phyloP scores from a whole-genome alignment of 495 filamentous ascomycete species.

The Penicillium crystallinum region DNA sequence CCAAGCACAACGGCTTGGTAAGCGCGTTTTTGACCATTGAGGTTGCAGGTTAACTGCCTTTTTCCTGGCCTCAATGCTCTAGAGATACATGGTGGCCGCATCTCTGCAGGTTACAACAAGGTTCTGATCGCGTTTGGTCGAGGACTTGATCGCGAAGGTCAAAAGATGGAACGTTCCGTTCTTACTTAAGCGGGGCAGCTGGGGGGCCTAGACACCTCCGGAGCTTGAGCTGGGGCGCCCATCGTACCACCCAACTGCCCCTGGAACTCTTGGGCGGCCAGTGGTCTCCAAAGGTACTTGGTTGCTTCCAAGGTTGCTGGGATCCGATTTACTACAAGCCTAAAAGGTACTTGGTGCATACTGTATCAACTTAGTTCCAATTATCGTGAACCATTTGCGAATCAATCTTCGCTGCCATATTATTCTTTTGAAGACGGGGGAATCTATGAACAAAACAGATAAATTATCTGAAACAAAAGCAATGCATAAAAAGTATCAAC shows the following conservation, averaged over 20 bases:
- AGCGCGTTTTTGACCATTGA: slow-evolving; percentile 18
- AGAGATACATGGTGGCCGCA: slow-evolving; percentile 26
- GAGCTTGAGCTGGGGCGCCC: too few relatives aligned
- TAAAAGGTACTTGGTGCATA: too few relatives aligned
- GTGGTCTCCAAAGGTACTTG: not conserved
- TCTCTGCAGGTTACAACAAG: slow-evolving; percentile 17
- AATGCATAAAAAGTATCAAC: slow-evolving; percentile 31
- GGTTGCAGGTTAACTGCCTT: slow-evolving; percentile 13
- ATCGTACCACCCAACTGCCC: too few relatives aligned
- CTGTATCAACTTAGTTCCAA: not conserved
- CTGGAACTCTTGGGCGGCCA: too few relatives aligned
- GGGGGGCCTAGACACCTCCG: too few relatives aligned
- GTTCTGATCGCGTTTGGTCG: not conserved
- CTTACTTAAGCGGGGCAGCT: slow-evolving; percentile 14
- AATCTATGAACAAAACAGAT: slow-evolving; percentile 26
- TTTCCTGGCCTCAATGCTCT: slow-evolving; percentile 20
- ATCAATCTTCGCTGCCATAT: slow-evolving; percentile 1
- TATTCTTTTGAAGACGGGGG: slow-evolving; percentile 14
- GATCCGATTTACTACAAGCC: too few relatives aligned
- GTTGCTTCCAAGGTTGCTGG: too few relatives aligned
- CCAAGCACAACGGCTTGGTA: slow-evolving; percentile 70
- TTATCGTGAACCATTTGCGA: not conserved
- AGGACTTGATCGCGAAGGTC: slow-evolving; percentile 2
- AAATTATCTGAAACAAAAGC: slow-evolving; percentile 16
- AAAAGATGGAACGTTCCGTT: not conserved